Evolutionary conservation across 31 red algal species (phyloP), one percentile per base, ranked within the genome.

Genomic region (Odonthalia washingtoniensis): DNA sequence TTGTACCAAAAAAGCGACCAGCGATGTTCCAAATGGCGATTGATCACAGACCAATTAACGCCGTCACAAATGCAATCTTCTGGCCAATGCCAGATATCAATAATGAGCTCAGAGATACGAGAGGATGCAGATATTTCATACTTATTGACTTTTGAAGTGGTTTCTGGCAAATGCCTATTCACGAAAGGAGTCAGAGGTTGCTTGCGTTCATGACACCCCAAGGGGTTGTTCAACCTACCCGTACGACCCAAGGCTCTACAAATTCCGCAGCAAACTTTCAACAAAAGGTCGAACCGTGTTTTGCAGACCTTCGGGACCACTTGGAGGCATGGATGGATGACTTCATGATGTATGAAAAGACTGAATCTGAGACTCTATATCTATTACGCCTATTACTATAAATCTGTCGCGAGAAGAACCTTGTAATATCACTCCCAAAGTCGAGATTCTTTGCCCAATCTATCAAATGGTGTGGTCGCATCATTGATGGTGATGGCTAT

Each of bases 381-480:
- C 30, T 85, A 24, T 18, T 74, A 45, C 82, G 82, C 1, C 43
- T 41, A 14, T 85, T 85, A 37, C 73, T 74, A 5, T 45, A 85
- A 74, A 74, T 85, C 2, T 85, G 82, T 70, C 40, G 46, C 16
- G 73, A 63, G 32, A 33, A 67, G n/a, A 36, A 26, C 5, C 68
- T 76, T 42, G 3, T 67, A 2, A 43, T 87, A 4, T 87, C 83
- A 1, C 33, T 70, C 17, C 61, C 38, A 34, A 87, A 87, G 60
- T 57, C 30, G 6, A 77, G 1, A 12, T 87, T 74, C 31, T 87
- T 87, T 36, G 36, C 34, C 33, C 46, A 44, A 33, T 42, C 70
- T 21, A 65, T 74, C 72, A 62, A 65, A 28, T 87, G 83, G 83
- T 87, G 83, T 31, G 83, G 83, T 3, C 39, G 83, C 53, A 28